Evolutionary conservation across 2,329 filamentous ascomycete species (phyloP), one percentile per base, ranked within the genome.

Genomic region (Aureobasidium sp.): DNA sequence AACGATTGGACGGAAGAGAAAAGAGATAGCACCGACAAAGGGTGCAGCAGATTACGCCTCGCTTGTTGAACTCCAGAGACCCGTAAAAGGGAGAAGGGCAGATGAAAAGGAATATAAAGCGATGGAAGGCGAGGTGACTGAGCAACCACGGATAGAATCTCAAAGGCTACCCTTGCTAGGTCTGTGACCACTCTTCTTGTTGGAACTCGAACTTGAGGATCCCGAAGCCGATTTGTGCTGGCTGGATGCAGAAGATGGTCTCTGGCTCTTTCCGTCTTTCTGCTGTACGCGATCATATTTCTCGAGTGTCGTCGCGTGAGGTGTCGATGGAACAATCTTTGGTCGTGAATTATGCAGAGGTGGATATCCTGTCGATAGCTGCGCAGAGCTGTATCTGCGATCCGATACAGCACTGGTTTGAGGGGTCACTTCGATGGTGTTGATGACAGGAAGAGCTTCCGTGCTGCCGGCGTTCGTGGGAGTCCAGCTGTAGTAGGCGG

Each of bases 401-500:
- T 39, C 22, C 1, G 35, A 35, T 1, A 24, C 39, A 44, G 53
- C 53, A 35, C 24, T 45, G n/a, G 39, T 35, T 6, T 57, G 39
- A n/a, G 44, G 9, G 12, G 44, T 60, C 17, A 47, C 15, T 12
- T 49, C 57, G 11, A 49, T 24, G 2, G 44, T 49, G 12, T 39
- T 60, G 22, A 49, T 19, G n/a, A 42, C 17, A n/a, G 57, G 45
- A 0, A 44, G 11, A 12, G n/a, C 29, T 27, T 44, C 44, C 3
- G 45, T 47, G 31, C 45, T 24, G 24, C 37, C 47, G 24, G 35
- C 42, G 17, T 53, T 61, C 5, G 47, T 44, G 8, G 50, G 33
- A 6, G 39, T 48, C 60, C 60, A 61, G 40, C 49, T 31, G 42
- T 61, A 54, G 15, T 47, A 54, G 17, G 59, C 37, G 12, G 56